These are phyloP conservation scores for Rubia yunnanensis DNA, from an alignment of 257 asterid genomes.

Conservation along the genomic window DNA sequence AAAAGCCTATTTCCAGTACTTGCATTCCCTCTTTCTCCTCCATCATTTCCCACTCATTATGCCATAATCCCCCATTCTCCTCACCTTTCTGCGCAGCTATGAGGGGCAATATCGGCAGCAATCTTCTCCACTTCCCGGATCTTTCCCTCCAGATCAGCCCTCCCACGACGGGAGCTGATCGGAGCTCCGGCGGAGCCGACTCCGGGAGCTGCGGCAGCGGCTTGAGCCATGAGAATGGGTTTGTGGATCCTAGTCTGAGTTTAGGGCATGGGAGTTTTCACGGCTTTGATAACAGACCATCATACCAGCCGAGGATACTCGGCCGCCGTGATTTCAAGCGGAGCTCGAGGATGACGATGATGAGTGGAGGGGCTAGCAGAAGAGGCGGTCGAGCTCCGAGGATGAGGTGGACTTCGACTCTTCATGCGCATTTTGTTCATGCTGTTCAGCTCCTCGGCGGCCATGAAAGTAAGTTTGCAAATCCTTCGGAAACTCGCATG, in stretches of 20 bases:
- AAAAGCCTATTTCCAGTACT: constrained; percentile 24
- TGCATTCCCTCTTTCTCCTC: constrained; percentile 5
- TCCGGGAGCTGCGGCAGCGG: constrained; percentile 72
- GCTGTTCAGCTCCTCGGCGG: constrained; percentile 90
- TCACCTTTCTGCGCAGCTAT: constrained; percentile 20
- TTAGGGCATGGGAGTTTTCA: constrained; percentile 39
- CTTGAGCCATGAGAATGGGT: constrained; percentile 50
- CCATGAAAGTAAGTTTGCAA: constrained; percentile 55
- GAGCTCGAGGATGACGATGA: constrained; percentile 33
- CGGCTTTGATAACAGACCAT: constrained; percentile 13
- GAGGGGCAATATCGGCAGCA: constrained; percentile 1
- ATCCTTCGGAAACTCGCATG: neutral
- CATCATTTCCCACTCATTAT: constrained; percentile 48
- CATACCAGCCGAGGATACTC: constrained; percentile 36
- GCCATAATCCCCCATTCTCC: constrained; percentile 22
- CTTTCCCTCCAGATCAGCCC: constrained; percentile 73
- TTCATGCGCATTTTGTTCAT: constrained; percentile 83
- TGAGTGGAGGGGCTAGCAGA: constrained; percentile 15
- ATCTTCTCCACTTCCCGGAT: constrained; percentile 37
- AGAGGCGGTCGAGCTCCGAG: constrained; percentile 69
- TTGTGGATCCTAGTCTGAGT: constrained; percentile 33
- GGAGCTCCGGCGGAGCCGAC: constrained; percentile 30
- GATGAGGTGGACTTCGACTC: constrained; percentile 91
- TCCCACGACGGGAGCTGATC: constrained; percentile 24
- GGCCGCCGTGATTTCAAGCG: constrained; percentile 47